Conservation (phyloP, 768 basidiomycete genomes). For the Auriscalpium orientale region DNA sequence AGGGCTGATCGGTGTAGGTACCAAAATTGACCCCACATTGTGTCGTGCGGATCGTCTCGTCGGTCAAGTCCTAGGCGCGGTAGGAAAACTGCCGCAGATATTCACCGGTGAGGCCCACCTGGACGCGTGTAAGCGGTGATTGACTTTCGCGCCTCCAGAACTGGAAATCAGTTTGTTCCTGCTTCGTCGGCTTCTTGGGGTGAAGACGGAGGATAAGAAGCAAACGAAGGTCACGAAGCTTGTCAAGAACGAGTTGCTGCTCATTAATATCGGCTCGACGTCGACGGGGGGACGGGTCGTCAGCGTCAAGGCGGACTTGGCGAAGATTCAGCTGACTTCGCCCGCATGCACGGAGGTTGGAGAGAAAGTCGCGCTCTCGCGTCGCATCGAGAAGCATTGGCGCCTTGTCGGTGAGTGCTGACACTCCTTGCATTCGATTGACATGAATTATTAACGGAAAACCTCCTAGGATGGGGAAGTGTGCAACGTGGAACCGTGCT, state of each 20-base stretch:
- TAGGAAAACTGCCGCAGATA: slow-evolving; percentile 89
- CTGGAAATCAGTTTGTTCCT: slow-evolving; percentile 92
- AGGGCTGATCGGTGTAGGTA: slow-evolving; percentile 97
- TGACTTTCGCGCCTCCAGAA: slow-evolving; percentile 35
- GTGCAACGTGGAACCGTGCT: slow-evolving; percentile 79
- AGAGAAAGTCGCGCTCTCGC: slow-evolving; percentile 93
- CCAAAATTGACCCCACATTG: slow-evolving; percentile 90
- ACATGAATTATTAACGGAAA: background rate
- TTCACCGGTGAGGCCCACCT: slow-evolving; percentile 58
- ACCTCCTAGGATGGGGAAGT: slow-evolving; percentile 54
- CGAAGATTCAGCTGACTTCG: slow-evolving; percentile 87
- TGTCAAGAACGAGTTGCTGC: slow-evolving; percentile 81
- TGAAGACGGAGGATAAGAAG: slow-evolving; percentile 98
- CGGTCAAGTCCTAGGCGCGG: slow-evolving; percentile 92
- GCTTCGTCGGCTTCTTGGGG: slow-evolving; percentile 91
- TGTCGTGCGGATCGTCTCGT: slow-evolving; percentile 96
- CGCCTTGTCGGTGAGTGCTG: slow-evolving; percentile 77
- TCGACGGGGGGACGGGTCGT: slow-evolving; percentile 95
- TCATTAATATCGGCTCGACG: slow-evolving; percentile 98
- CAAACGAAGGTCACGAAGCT: slow-evolving; percentile 94
- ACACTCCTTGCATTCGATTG: background rate
- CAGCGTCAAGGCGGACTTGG: slow-evolving; percentile 89
- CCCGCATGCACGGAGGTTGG: slow-evolving; percentile 96
- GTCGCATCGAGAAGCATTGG: slow-evolving; percentile 98
- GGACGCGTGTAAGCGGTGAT: too few species aligned